Base-by-base conservation (phyloP, 2,329 filamentous ascomycete species). In the Sporothrix brunneoviolacea region DNA sequence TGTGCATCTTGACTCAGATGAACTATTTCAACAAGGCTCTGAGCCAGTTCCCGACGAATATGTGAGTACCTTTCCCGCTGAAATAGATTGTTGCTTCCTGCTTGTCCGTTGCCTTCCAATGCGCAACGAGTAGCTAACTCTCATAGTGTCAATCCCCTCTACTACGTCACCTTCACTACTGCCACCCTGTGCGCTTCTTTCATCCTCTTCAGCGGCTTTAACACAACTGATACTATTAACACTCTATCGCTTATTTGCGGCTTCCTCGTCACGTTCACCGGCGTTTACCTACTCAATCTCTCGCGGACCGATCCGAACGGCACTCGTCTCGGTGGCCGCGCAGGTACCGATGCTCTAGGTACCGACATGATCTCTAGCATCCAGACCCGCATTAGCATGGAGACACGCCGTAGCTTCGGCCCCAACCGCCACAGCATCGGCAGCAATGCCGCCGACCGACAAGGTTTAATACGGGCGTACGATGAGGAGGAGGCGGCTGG, bases 1-100 rank as follows among this genome's bases (percentile, higher is more conserved):
- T 96, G 57, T 98, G 93, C 73, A 97, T 98, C 64, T 68, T 98
- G 59, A 96, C 91, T 8, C 93, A 98, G 75, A 97, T 98, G 93
- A 98, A 98, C 70, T 98, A 98, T 70, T 95, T 98, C 71, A 98
- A 98, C 76, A 98, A 98, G 70, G 93, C 93, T 8, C 73, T 98
- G 54, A 94, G 89, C 68, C 90, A 94, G 62, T 98, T 97, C 70
- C 91, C 88, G 27, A 96, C 93, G 28, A 95, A 94, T 61, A 95
- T 98, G 91, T 95, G 78, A 66, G 87, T 15, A n/a, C n/a, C n/a
- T n/a, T n/a, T n/a, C n/a, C n/a, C n/a, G n/a, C n/a, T n/a, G n/a
- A n/a, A n/a, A n/a, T n/a, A n/a, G n/a, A n/a, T n/a, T n/a, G n/a
- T 30, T 37, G 2, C 12, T 15, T 30, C 16, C n/a, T 27, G n/a